Percentiles rank a stretch among this genome's conserved stretches.
Conservation (phyloP, 2,329 filamentous ascomycete genomes). For the Curvularia spicifera region DNA sequence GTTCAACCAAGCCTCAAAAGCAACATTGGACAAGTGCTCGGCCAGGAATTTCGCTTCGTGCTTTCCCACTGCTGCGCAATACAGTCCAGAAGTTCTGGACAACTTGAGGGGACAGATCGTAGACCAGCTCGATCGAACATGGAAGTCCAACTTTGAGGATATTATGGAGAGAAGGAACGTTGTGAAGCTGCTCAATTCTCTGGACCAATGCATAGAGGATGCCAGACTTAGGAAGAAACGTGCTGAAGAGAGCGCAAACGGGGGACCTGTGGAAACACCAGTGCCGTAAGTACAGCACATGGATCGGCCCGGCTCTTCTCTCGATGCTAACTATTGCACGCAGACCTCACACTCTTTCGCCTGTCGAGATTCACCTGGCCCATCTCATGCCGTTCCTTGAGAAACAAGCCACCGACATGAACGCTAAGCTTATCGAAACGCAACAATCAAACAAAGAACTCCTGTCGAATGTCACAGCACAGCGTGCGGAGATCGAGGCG, state of each 20-base stretch:
- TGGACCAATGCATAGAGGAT: conserved; percentile 66
- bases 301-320: neutral
- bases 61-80: conserved; percentile 66
- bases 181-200: conserved; percentile 63
- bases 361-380: conserved; percentile 63
- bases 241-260: conserved; percentile 49
- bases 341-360: conserved; percentile 65
- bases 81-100: conserved; percentile 63
- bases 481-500: conserved; percentile 63
- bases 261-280: conserved; percentile 43
- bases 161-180: conserved; percentile 64
- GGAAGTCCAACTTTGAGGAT: conserved; percentile 65
- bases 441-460: conserved; percentile 62
- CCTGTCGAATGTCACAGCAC: conserved; percentile 58
- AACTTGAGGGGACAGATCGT: conserved; percentile 65
- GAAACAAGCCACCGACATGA: conserved; percentile 57
- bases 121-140: conserved; percentile 63
- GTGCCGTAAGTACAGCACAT: conserved; percentile 54
- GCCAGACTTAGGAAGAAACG: conserved; percentile 60
- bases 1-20: conserved; percentile 64
- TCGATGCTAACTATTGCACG: neutral
- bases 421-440: conserved; percentile 57
- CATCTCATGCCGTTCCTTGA: conserved; percentile 64
- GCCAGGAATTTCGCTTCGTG: conserved; percentile 68
- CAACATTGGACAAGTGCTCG: conserved; percentile 66